phyloP scores from a whole-genome alignment of 139 green algal species.

The Volvox africanus region DNA sequence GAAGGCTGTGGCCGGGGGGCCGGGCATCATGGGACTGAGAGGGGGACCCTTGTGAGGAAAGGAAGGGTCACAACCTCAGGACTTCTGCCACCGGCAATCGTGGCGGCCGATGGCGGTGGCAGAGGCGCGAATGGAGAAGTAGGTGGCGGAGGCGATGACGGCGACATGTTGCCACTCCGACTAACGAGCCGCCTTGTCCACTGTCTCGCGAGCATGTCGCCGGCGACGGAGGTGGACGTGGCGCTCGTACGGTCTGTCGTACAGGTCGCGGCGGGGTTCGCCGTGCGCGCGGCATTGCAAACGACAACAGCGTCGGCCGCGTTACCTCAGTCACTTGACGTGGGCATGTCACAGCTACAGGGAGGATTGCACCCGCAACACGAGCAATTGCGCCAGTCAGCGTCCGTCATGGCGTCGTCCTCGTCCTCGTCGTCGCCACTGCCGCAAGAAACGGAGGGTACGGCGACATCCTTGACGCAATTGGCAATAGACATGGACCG shows the following conservation, averaged over 20 bases:
- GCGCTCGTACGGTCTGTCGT: not conserved
- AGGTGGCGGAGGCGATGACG: not conserved
- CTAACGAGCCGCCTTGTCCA: not conserved
- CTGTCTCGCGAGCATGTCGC: slow-evolving; percentile 19
- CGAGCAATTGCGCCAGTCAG: too few relatives aligned
- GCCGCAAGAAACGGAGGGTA: too few relatives aligned
- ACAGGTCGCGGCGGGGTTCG: not conserved
- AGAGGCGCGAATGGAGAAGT: not conserved
- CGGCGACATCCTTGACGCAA: too few relatives aligned
- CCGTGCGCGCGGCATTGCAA: not conserved
- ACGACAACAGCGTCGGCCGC: not conserved
- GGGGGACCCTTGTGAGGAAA: too few relatives aligned
- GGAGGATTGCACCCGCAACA: not conserved
- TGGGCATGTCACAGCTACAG: not conserved
- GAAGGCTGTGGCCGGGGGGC: too few relatives aligned
- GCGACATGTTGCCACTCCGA: not conserved
- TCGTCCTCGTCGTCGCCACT: not conserved
- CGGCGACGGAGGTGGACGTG: not conserved
- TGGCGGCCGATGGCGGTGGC: not conserved
- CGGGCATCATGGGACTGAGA: too few relatives aligned
- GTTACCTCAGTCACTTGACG: not conserved
- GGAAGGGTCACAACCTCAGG: too few relatives aligned
- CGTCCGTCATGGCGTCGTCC: too few relatives aligned
- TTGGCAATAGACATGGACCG: too few relatives aligned
- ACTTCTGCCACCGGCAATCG: too few relatives aligned